Evolutionary conservation across 1,284 basidiomycete genomes (phyloP).

Genomic region (Xanthoconium separans): DNA sequence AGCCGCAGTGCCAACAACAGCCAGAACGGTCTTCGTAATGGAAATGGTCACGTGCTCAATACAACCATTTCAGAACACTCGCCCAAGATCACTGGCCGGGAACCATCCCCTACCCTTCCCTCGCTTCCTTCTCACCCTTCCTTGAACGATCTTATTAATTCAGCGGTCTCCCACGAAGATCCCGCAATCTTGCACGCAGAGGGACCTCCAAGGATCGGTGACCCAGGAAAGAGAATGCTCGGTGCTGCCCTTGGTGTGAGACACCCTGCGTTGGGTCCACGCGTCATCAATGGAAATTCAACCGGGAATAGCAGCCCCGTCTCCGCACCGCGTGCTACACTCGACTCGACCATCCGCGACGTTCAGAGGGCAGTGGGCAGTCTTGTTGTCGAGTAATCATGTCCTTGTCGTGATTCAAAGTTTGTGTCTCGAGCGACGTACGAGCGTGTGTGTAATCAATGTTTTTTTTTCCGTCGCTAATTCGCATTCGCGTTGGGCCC

Average conservation of each 20-base stretch:
- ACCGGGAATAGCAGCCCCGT: slow-evolving; percentile 18
- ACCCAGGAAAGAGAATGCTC: slow-evolving; percentile 82
- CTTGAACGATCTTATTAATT: slow-evolving; percentile 76
- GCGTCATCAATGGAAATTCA: slow-evolving; percentile 47
- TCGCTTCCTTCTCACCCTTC: slow-evolving; percentile 77
- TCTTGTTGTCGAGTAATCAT: slow-evolving; percentile 65
- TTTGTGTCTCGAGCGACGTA: slow-evolving; percentile 16
- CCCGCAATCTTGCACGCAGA: slow-evolving; percentile 54
- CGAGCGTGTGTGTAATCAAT: slow-evolving; percentile 24
- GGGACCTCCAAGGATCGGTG: slow-evolving; percentile 67
- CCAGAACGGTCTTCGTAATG: slow-evolving; percentile 41
- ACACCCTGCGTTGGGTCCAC: slow-evolving; percentile 67
- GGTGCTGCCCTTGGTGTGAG: slow-evolving; percentile 77
- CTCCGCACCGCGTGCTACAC: slow-evolving; percentile 36
- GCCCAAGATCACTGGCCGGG: slow-evolving; percentile 43
- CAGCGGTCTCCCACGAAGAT: slow-evolving; percentile 52
- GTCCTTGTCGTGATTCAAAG: slow-evolving; percentile 7
- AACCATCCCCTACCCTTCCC: slow-evolving; percentile 80
- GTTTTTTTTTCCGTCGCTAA: slow-evolving; percentile 19
- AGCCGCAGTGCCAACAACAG: slow-evolving; percentile 43
- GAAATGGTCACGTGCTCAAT: slow-evolving; percentile 38
- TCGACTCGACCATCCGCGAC: slow-evolving; percentile 67
- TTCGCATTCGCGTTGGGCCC: slow-evolving; percentile 19
- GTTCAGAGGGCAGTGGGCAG: slow-evolving; percentile 78
- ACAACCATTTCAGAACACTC: slow-evolving; percentile 54